Evolutionary conservation across 352 stramenopile genomes (phyloP).

Genomic region (Pythium diclinum): DNA sequence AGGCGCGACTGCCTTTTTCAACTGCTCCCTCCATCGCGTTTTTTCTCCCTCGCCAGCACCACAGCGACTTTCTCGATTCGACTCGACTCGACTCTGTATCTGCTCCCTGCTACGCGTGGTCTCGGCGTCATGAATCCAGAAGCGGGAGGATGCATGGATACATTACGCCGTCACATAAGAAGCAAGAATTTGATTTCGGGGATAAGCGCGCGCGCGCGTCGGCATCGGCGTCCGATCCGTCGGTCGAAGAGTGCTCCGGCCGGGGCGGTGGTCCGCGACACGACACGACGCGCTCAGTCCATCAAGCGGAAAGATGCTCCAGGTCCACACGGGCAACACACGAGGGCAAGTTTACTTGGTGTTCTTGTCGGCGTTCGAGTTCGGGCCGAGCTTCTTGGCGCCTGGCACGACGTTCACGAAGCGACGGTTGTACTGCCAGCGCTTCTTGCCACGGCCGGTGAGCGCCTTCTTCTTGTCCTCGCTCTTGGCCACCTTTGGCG

Average conservation of each 20-base stretch:
- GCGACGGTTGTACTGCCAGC: slow-evolving; percentile 99
- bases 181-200: slow-evolving; percentile 28
- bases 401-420: slow-evolving; percentile 99
- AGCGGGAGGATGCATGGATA: slow-evolving; percentile 5
- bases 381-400: slow-evolving; percentile 97
- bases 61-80: background rate
- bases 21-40: background rate
- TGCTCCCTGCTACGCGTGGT: background rate
- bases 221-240: background rate
- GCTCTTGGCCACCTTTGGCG: slow-evolving; percentile 98
- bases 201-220: slow-evolving; percentile 6
- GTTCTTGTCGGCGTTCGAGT: slow-evolving; percentile 97
- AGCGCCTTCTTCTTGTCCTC: slow-evolving; percentile 98
- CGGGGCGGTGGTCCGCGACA: background rate
- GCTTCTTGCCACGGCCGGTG: slow-evolving; percentile 98
- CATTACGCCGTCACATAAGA: slow-evolving; percentile 21
- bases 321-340: slow-evolving; percentile 2
- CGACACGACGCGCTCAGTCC: background rate
- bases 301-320: slow-evolving; percentile 25
- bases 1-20: background rate
- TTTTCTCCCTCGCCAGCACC: background rate
- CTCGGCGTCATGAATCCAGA: background rate
- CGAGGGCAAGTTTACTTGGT: slow-evolving; percentile 14
- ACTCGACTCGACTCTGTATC: background rate
- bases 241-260: background rate